Percentiles rank a stretch among this genome's conserved stretches.
Conservation (phyloP, 306 rosid genomes). For the Trichosanthes cucumerina region DNA sequence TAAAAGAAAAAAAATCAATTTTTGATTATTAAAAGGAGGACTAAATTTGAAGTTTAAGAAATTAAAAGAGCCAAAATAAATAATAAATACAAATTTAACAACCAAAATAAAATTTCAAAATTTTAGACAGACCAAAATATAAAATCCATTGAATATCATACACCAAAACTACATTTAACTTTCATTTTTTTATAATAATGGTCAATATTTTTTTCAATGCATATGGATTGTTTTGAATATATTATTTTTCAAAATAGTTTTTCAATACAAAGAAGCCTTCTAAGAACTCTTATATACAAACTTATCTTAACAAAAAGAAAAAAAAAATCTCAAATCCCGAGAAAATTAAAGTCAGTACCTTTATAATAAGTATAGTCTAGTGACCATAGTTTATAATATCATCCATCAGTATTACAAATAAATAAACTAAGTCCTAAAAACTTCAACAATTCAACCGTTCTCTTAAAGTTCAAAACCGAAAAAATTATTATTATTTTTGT, state of each 20-base stretch:
- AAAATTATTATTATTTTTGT: background rate
- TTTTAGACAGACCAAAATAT: too few relatives aligned
- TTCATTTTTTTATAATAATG: too few relatives aligned
- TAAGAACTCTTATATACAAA: too few relatives aligned
- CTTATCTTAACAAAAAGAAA: too few relatives aligned
- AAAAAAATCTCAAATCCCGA: background rate
- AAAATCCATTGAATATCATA: too few relatives aligned
- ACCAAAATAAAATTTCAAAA: too few relatives aligned
- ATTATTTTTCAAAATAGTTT: background rate
- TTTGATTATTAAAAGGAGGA: too few relatives aligned
- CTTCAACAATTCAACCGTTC: background rate
- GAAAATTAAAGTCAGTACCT: background rate
- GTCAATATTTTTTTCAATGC: background rate
- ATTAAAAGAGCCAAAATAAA: too few relatives aligned
- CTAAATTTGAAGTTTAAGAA: too few relatives aligned
- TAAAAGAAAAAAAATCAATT: too few relatives aligned
- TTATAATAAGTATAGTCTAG: background rate
- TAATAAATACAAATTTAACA: too few relatives aligned
- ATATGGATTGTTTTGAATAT: background rate
- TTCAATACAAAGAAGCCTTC: background rate
- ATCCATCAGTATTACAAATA: background rate
- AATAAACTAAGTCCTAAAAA: background rate
- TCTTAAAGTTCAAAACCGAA: background rate
- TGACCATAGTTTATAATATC: background rate
- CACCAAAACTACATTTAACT: too few relatives aligned